Evolutionary conservation across 192 early-diverging fungal genomes (phyloP), one percentile per base, ranked within the genome.

Genomic region (Podila clonocystis): DNA sequence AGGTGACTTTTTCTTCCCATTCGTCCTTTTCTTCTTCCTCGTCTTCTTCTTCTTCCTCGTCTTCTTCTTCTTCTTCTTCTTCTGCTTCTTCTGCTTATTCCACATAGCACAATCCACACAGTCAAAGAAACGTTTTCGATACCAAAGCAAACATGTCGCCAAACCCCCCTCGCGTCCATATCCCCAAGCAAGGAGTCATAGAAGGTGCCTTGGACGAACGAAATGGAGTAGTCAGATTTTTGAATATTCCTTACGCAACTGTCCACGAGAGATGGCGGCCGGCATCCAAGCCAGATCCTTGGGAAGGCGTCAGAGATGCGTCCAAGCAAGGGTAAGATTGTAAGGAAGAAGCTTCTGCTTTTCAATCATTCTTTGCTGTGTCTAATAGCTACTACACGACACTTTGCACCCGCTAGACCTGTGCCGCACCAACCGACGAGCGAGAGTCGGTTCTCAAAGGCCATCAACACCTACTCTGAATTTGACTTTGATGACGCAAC

Each of bases 191-290:
- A 9, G 70, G 70, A 3, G 26, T 50, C 12, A 34, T 72, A 4
- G 33, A 31, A 12, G 70, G 70, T 30, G 1, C 20, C 6, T 12
- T 72, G 9, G 50, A 57, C 9, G 48, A 34, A 9, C 15, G 11
- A 26, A 75, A 69, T 9, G 19, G 41, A 29, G 41, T 75, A 7
- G 67, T 63, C 26, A 28, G 50, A 17, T 75, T 75, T 48, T 45
- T 68, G 20, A 75, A 75, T 26, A 30, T 75, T 52, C 73, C 73
- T 20, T 75, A 58, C 28, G 73, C 33, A 11, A 9, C 41, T 38
- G 73, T 68, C 26, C 22, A 48, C 24, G 67, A 75, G 48, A 49
- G 73, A 13, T 75, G 73, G 73, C 60, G 73, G 22, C 73, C 73
- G 7, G 73, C 73, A 17, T 19, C 36, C 15, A 68, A 75, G 28